phyloP scores from a whole-genome alignment of 148 eudicot genomes.

The Spergularia bocconei region DNA sequence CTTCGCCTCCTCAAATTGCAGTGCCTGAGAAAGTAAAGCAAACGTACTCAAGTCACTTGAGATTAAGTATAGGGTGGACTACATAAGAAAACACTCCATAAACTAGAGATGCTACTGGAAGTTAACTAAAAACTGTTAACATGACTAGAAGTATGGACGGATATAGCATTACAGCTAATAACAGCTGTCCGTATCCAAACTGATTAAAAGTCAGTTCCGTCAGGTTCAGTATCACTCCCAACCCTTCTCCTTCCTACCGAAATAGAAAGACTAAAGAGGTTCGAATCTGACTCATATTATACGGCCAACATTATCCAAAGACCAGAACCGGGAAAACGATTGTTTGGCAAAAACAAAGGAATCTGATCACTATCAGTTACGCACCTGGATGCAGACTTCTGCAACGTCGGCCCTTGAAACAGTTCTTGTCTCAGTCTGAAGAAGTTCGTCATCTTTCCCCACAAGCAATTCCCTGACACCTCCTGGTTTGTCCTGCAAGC shows the following conservation, averaged over 20 bases:
- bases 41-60: neutral
- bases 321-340: neutral
- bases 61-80: neutral
- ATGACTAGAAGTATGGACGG: neutral
- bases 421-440: conserved; percentile 69
- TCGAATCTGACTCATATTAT: neutral
- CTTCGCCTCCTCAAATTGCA: conserved; percentile 79
- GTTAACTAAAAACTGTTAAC: neutral
- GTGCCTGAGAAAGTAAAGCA: conserved; percentile 47
- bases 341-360: neutral
- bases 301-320: neutral
- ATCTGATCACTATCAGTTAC: neutral
- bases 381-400: conserved; percentile 93
- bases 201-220: too few relatives aligned
- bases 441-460: conserved; percentile 97
- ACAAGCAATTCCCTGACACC: conserved; percentile 71
- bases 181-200: neutral
- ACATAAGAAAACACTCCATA: neutral
- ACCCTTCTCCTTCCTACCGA: too few relatives aligned
- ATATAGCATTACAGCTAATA: neutral
- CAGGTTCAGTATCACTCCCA: too few relatives aligned
- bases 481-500: conserved; percentile 91
- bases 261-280: too few relatives aligned
- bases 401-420: conserved; percentile 92
- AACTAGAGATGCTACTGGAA: neutral